Percentiles rank a stretch among this genome's conserved stretches.
phyloP scores from a whole-genome alignment of 352 stramenopile genomes.

The Thraustochytrium sp. region DNA sequence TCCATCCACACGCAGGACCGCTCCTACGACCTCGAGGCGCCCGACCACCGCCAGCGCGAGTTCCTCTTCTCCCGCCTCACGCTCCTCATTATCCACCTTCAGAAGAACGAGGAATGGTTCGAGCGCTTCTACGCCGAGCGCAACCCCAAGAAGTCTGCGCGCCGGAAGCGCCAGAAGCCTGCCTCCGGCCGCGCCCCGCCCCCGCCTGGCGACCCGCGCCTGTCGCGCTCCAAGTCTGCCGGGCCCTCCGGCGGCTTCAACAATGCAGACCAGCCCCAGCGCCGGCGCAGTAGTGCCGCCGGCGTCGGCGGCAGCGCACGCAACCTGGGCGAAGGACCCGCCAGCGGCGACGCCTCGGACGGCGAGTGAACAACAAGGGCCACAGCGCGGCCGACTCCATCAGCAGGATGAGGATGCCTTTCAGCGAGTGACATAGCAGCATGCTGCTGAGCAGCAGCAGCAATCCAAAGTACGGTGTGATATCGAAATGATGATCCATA shows the following conservation, averaged over 20 bases:
- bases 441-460: too few species aligned
- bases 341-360: too few species aligned
- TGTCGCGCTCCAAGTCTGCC: background rate
- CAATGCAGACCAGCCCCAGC: too few species aligned
- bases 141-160: slow-evolving; percentile 34
- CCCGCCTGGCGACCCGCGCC: background rate
- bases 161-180: background rate
- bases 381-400: too few species aligned
- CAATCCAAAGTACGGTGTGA: too few species aligned
- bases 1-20: slow-evolving; percentile 12
- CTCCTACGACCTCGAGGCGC: slow-evolving; percentile 22
- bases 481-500: too few species aligned
- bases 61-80: slow-evolving; percentile 34
- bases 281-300: too few species aligned
- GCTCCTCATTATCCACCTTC: slow-evolving; percentile 15
- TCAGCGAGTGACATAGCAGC: too few species aligned
- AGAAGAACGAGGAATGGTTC: slow-evolving; percentile 43
- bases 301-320: too few species aligned
- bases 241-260: background rate
- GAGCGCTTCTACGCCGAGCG: slow-evolving; percentile 5
- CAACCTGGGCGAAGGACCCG: too few species aligned
- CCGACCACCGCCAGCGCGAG: slow-evolving; percentile 22
- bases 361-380: too few species aligned
- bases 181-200: background rate
- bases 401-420: too few species aligned